Conservation (phyloP, 2,329 filamentous ascomycete genomes). For the Lasiodiplodia theobromae region DNA sequence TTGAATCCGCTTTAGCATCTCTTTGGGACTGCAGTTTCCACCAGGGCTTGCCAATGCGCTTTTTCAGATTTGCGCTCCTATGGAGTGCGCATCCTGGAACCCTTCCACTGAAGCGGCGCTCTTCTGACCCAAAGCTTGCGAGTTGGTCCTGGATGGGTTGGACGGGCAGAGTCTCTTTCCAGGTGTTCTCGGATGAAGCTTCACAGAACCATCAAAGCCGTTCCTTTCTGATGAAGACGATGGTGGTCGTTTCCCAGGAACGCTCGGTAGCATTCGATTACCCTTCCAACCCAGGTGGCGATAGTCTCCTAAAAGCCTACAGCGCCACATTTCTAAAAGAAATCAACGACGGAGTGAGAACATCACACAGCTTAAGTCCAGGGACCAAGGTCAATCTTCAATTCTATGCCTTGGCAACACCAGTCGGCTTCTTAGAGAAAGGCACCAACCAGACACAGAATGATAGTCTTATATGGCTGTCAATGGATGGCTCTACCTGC, state of each 20-base stretch:
- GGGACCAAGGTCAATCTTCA: not conserved
- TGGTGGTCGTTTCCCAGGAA: not conserved
- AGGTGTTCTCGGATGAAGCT: too few relatives aligned
- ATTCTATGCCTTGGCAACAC: not conserved
- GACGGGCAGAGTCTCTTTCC: not conserved
- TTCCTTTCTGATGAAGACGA: too few relatives aligned
- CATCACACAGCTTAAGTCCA: too few relatives aligned
- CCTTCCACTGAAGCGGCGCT: not conserved
- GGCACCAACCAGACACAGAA: too few relatives aligned
- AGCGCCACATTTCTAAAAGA: not conserved
- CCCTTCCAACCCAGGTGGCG: rapidly evolving
- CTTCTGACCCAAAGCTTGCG: not conserved
- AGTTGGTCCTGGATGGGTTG: not conserved
- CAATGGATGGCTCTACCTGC: too few relatives aligned
- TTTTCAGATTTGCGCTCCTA: not conserved
- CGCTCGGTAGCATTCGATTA: not conserved
- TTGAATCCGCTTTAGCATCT: not conserved
- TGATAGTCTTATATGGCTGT: too few relatives aligned
- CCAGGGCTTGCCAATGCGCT: not conserved
- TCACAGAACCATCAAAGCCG: too few relatives aligned
- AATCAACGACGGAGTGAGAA: too few relatives aligned
- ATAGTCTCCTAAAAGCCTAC: not conserved
- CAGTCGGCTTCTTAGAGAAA: not conserved
- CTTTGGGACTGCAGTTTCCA: not conserved
- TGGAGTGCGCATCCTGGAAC: not conserved